Evolutionary conservation across 2,329 filamentous ascomycete genomes (phyloP).

Genomic region (Ploettnerulaceae sp.): DNA sequence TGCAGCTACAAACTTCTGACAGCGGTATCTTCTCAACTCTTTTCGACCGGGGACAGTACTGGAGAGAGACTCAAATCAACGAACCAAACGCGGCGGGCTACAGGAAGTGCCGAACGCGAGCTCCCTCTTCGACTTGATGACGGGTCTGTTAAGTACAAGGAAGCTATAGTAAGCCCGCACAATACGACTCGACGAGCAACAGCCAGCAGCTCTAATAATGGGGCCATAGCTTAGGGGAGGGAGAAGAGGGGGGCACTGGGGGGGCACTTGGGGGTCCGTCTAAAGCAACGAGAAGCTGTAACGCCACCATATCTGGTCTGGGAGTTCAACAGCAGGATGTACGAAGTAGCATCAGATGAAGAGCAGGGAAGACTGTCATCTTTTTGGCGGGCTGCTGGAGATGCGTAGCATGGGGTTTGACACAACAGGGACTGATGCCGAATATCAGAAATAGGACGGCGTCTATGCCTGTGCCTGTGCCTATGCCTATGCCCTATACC

Average conservation of each 20-base stretch:
- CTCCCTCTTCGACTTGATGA: conserved; percentile 9
- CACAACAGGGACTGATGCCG: not conserved
- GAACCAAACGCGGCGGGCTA: conserved; percentile 23
- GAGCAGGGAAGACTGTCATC: no score
- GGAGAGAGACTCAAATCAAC: conserved; percentile 12
- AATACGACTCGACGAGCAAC: conserved; percentile 20
- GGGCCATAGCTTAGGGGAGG: no score
- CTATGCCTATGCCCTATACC: no score
- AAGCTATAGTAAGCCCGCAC: conserved; percentile 19
- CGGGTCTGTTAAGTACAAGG: conserved; percentile 13
- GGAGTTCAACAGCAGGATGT: no score
- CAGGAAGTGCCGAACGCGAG: conserved; percentile 21
- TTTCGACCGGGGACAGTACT: conserved; percentile 3
- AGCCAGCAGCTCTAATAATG: conserved; percentile 2
- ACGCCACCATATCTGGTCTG: no score
- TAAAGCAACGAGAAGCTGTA: no score
- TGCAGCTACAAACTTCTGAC: conserved; percentile 1
- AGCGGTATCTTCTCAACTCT: conserved; percentile 8
- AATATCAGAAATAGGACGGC: not conserved
- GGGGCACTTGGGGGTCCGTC: no score
- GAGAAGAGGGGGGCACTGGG: no score
- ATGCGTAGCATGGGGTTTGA: not conserved
- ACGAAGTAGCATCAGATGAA: no score
- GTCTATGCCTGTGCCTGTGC: no score
- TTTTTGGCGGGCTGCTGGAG: no score